A percentile compares a stretch with the other conserved stretches of the same genome.
Conservation (phyloP, 129 eudicot species). For the sunflower (Helianthus annuus) region HanXRQr2.0-SUNRISE NC_035442.2:80563101-80563600, state of each 20-base stretch:
- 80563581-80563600: background rate
- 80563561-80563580: conserved; percentile 89
- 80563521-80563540: conserved; percentile 72
- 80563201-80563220: background rate
- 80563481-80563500: conserved; percentile 50
- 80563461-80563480: conserved; percentile 72
- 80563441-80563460: conserved; percentile 41
- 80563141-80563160: conserved; percentile 74
- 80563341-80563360: no score
- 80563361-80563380: conserved; percentile 86
- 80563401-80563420: conserved; percentile 88
- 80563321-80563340: no score
- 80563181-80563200: background rate
- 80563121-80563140: conserved; percentile 68
- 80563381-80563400: conserved; percentile 85
- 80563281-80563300: no score
- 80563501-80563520: conserved; percentile 72
- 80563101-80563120: conserved; percentile 58
- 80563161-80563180: conserved; percentile 87
- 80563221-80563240: no score
- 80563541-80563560: conserved; percentile 96
- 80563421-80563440: conserved; percentile 43
- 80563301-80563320: no score
- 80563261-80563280: no score
- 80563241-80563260: no score